Evolutionary conservation across 768 basidiomycete species (phyloP).

Genomic region (Boletus reticuloceps): DNA sequence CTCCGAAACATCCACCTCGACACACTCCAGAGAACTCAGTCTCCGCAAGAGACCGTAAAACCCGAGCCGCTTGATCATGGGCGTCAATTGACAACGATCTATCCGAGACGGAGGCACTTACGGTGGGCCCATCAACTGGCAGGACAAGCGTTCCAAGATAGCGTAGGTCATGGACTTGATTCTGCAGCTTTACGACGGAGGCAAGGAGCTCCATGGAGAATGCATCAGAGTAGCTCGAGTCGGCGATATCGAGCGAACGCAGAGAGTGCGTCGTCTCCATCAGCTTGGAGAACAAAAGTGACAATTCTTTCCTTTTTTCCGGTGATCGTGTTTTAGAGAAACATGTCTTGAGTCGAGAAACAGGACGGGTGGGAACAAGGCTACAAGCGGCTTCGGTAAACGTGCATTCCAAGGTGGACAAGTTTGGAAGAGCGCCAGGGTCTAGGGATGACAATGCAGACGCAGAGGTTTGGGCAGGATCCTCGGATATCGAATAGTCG

Average conservation of each 20-base stretch:
- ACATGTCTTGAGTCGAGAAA: slow-evolving; percentile 66
- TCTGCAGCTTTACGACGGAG: slow-evolving; percentile 36
- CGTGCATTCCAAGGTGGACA: slow-evolving; percentile 62
- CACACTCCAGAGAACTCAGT: slow-evolving; percentile 47
- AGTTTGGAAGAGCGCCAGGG: slow-evolving; percentile 41
- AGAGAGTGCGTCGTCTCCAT: slow-evolving; percentile 43
- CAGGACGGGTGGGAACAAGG: slow-evolving; percentile 55
- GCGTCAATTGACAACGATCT: not conserved
- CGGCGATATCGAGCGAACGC: slow-evolving; percentile 59
- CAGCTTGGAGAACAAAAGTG: slow-evolving; percentile 45
- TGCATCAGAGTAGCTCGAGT: slow-evolving; percentile 52
- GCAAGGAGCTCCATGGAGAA: slow-evolving; percentile 55
- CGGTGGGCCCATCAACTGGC: slow-evolving; percentile 44
- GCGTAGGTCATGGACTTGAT: slow-evolving; percentile 39
- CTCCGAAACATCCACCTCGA: slow-evolving; percentile 63
- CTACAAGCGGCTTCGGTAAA: slow-evolving; percentile 61
- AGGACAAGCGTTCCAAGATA: slow-evolving; percentile 67
- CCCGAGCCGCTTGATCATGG: slow-evolving; percentile 47
- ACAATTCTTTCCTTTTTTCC: slow-evolving; percentile 55
- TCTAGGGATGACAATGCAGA: slow-evolving; percentile 18
- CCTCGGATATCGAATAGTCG: slow-evolving; percentile 30
- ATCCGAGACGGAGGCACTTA: slow-evolving; percentile 21
- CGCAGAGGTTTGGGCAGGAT: slow-evolving; percentile 12
- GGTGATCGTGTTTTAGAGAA: slow-evolving; percentile 50
- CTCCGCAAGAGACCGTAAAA: slow-evolving; percentile 62